Evolutionary conservation across 441 rosid genomes (phyloP).

Genomic region (Corymbia citriodora): DNA sequence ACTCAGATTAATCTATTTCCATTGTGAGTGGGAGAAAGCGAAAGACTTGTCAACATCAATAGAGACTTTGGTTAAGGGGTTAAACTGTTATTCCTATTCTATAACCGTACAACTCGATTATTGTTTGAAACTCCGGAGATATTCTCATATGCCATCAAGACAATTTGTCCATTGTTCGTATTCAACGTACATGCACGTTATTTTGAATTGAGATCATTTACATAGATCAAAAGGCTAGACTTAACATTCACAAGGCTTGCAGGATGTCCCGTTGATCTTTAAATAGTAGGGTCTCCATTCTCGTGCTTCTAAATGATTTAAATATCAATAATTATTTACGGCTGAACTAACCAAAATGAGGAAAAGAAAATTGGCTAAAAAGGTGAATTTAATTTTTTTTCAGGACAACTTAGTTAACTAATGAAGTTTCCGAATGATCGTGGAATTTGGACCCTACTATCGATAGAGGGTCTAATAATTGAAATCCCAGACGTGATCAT

Average conservation of each 20-base stretch:
- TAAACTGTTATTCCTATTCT: not conserved
- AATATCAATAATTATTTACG: no score
- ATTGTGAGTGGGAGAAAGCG: not conserved
- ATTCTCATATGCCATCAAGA: accelerated
- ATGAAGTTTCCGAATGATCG: not conserved
- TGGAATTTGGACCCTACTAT: not conserved
- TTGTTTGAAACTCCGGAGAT: not conserved
- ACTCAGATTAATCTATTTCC: not conserved
- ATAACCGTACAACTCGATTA: not conserved
- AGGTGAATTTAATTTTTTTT: no score
- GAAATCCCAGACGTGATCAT: not conserved
- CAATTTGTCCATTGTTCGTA: no score
- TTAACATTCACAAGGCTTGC: accelerated
- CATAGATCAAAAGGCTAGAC: accelerated
- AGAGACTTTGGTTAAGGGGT: not conserved
- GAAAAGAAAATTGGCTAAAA: not conserved
- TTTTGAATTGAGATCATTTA: not conserved
- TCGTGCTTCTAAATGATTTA: not conserved
- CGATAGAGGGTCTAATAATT: not conserved
- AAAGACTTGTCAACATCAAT: not conserved
- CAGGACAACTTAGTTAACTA: not conserved
- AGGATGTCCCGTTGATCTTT: accelerated
- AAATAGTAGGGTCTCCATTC: not conserved
- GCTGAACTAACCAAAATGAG: no score
- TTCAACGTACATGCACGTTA: accelerated